Evolutionary conservation across 2,329 filamentous ascomycete species (phyloP).

Genomic region (Clarireedia paspali): DNA sequence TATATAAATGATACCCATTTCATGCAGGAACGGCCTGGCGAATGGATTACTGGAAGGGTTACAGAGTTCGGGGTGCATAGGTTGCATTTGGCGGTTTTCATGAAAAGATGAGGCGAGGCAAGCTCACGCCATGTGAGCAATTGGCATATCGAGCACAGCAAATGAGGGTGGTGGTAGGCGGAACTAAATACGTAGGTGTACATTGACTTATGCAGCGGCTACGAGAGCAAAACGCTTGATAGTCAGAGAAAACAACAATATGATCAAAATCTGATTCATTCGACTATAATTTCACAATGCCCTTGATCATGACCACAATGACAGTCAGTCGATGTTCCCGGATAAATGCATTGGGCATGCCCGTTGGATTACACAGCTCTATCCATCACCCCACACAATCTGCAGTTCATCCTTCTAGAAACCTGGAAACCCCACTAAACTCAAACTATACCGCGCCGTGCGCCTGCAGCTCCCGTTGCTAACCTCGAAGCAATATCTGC

Average conservation of each 20-base stretch:
- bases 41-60: not conserved
- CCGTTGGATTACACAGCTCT: not conserved
- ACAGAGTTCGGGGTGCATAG: not conserved
- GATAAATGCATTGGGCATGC: too few relatives aligned
- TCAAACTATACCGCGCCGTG: not conserved
- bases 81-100: not conserved
- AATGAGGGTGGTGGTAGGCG: too few relatives aligned
- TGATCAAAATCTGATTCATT: too few relatives aligned
- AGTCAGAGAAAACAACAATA: too few relatives aligned
- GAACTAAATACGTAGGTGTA: too few relatives aligned
- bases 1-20: constrained; percentile 19
- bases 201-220: too few relatives aligned
- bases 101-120: not conserved
- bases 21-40: not conserved
- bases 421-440: constrained; percentile 1
- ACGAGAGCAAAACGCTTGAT: too few relatives aligned
- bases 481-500: not conserved
- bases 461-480: not conserved
- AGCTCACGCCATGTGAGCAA: not conserved
- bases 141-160: not conserved
- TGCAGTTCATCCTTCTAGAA: constrained; percentile 8
- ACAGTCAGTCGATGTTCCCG: too few relatives aligned
- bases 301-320: too few relatives aligned
- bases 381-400: constrained; percentile 3
- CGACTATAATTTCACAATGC: too few relatives aligned